phyloP scores from a whole-genome alignment of 208 protist species.

The Porcisia hertigi region DNA sequence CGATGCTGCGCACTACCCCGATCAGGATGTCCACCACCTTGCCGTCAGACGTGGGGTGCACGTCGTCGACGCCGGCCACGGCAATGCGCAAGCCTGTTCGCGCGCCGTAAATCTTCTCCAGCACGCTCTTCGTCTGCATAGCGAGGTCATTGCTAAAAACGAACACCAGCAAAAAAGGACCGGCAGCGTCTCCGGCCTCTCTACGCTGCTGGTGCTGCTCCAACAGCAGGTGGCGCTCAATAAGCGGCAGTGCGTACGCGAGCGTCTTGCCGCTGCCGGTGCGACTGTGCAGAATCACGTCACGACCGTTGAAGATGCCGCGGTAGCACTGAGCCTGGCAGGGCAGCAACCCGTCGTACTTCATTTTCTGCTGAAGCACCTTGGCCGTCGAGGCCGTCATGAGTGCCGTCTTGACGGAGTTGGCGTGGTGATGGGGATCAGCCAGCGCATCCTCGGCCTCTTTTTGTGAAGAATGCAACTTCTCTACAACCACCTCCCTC shows the following conservation, averaged over 20 bases:
- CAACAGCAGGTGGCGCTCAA: constrained; percentile 80
- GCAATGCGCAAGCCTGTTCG: constrained; percentile 40
- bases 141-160: constrained; percentile 89
- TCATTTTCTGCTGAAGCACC: constrained; percentile 50
- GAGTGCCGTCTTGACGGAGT: constrained; percentile 47
- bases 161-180: constrained; percentile 86
- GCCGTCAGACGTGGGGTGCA: constrained; percentile 17
- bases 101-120: constrained; percentile 68
- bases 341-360: constrained; percentile 65
- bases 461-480: constrained; percentile 17
- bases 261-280: constrained; percentile 98
- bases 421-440: constrained; percentile 20
- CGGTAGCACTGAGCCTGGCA: constrained; percentile 90
- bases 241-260: constrained; percentile 97
- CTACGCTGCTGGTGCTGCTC: constrained; percentile 25
- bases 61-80: constrained; percentile 74
- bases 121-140: constrained; percentile 80
- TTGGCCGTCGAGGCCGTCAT: constrained; percentile 69
- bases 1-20: constrained; percentile 70
- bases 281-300: constrained; percentile 93
- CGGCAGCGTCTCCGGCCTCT: constrained; percentile 5
- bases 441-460: constrained; percentile 26
- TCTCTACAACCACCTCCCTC: constrained; percentile 50
- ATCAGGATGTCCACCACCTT: constrained; percentile 64
- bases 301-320: constrained; percentile 83